Base-by-base conservation (phyloP, 1,139 yeast genomes). In the Debaryomyces robertsiae region DNA sequence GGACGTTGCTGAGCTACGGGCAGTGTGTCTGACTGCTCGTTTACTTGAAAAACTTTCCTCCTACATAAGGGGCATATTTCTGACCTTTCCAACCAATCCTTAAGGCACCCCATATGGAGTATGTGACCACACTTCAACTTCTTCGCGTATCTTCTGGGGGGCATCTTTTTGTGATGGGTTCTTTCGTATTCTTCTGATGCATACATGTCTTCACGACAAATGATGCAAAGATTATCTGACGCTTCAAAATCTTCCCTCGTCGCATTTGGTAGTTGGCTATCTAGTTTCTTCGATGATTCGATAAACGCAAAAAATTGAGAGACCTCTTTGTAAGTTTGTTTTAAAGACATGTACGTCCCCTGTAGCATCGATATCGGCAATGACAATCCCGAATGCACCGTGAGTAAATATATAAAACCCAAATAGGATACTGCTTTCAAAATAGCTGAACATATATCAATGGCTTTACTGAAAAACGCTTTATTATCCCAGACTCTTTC, bases 31-130 rank as follows among this genome's bases (percentile, higher is more conserved):
- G 22, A 7, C 7, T 19, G 22, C 22, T 19, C 22, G 9, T 35
- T 38, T 9, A 39, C 36, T 6, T 44, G 53, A 48, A 70, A 69
- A 1, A 90, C 96, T n/a, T 84, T 79, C 14, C 84, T 70, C 49
- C 97, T 74, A 62, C 98, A 93, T 42, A 91, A 81, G 0, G 99
- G 98, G 65, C 99, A 93, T 22, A 81, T 79, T 52, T 85, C 94
- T 0, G 96, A 88, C 49, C 96, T 75, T 55, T 88, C 96, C 50
- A 93, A 70, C 99, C 99, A 93, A 52, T 87, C 86, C 56, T 87
- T 86, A 48, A 93, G 73, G 61, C 98, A 93, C 2, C 95, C 93
- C 67, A 85, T 70, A 60, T 93, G 99, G 45, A 93, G 73, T 42
- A 89, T 84, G 61, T 93, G 99, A 14, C 87, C 85, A 67, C 99